These are phyloP conservation scores for Xanthoconium separans DNA, from an alignment of 1,284 basidiomycete species.

Conservation along the genomic window DNA sequence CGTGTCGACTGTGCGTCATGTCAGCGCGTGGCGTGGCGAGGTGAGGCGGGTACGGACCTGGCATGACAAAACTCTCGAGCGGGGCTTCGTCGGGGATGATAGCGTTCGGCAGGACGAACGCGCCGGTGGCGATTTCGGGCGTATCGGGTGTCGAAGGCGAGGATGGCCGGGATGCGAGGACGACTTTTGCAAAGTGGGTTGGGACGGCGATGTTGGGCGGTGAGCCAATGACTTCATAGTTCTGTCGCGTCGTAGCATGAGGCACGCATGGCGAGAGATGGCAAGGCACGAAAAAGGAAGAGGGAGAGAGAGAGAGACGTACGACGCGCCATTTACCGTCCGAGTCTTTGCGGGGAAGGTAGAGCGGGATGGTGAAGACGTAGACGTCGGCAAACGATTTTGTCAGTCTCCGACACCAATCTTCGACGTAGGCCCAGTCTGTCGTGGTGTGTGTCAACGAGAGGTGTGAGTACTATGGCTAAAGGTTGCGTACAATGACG, in stretches of 20 bases:
- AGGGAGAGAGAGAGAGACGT: slow-evolving; percentile 34
- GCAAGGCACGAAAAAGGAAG: background rate
- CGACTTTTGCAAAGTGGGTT: slow-evolving; percentile 98
- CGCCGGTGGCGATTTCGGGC: slow-evolving; percentile 80
- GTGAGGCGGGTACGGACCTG: slow-evolving; percentile 49
- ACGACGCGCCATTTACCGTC: slow-evolving; percentile 97
- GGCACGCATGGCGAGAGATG: background rate
- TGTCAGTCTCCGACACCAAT: slow-evolving; percentile 92
- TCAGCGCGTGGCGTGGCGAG: background rate
- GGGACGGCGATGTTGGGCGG: slow-evolving; percentile 92
- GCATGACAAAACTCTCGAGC: slow-evolving; percentile 77
- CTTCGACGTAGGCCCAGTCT: slow-evolving; percentile 98
- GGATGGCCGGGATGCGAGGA: slow-evolving; percentile 75
- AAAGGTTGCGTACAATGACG: slow-evolving; percentile 75
- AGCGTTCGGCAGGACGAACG: slow-evolving; percentile 93
- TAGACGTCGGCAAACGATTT: slow-evolving; percentile 89
- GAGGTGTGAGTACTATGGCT: too few species aligned
- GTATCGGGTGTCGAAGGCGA: slow-evolving; percentile 71
- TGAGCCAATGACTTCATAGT: slow-evolving; percentile 91
- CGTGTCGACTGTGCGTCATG: slow-evolving; percentile 32
- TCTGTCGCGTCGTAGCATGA: slow-evolving; percentile 42
- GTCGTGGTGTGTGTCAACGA: background rate
- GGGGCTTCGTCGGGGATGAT: slow-evolving; percentile 83
- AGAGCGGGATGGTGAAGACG: slow-evolving; percentile 97
- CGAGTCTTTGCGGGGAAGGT: slow-evolving; percentile 79